Conservation (phyloP, 148 eudicot genomes). For the Spergularia marina region DNA sequence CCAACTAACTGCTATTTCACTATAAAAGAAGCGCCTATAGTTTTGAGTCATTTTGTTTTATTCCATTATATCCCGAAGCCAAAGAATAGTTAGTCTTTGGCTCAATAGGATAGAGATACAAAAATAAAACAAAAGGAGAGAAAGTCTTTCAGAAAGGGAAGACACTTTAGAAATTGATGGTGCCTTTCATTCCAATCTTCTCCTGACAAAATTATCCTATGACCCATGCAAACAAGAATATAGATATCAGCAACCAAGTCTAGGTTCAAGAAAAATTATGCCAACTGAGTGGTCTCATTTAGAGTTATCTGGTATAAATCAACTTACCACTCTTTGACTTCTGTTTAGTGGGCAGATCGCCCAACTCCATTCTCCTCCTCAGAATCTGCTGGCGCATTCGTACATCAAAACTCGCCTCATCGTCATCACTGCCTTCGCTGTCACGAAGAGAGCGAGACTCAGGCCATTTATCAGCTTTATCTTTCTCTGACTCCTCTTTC, state of each 20-base stretch:
- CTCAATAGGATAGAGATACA: too few relatives aligned
- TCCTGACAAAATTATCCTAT: not conserved
- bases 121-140: too few relatives aligned
- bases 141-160: not conserved
- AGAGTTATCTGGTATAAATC: not conserved
- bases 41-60: too few relatives aligned
- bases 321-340: slow-evolving; percentile 47
- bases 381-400: slow-evolving; percentile 89
- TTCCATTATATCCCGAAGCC: too few relatives aligned
- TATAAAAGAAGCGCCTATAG: too few relatives aligned
- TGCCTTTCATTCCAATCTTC: not conserved
- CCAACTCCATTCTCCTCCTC: slow-evolving; percentile 63
- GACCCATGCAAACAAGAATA: not conserved
- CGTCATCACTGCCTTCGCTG: slow-evolving; percentile 36
- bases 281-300: not conserved
- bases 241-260: not conserved
- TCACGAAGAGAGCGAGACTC: slow-evolving; percentile 48
- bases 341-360: slow-evolving; percentile 57
- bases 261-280: slow-evolving; percentile 7
- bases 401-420: slow-evolving; percentile 76
- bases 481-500: slow-evolving; percentile 52
- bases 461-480: slow-evolving; percentile 30
- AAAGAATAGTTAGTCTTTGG: too few relatives aligned
- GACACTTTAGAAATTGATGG: not conserved
- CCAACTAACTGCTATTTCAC: too few relatives aligned